Percentiles rank a stretch among this genome's conserved stretches.
phyloP scores from a whole-genome alignment of 2,329 filamentous ascomycete genomes.

The Diaporthe vexans region DNA sequence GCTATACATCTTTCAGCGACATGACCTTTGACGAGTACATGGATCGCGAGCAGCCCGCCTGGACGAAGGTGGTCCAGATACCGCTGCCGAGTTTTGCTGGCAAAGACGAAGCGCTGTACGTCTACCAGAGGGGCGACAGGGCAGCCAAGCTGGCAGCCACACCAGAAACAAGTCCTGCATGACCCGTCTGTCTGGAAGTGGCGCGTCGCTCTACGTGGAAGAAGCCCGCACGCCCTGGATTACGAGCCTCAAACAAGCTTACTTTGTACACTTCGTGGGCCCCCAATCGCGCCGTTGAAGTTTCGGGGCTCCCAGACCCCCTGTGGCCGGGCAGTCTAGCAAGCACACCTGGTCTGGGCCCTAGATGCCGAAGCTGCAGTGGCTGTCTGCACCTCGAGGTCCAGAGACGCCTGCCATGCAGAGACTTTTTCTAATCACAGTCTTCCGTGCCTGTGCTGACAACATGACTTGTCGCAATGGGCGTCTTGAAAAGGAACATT shows the following conservation, averaged over 20 bases:
- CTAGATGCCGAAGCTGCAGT: no score
- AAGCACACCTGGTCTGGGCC: background rate
- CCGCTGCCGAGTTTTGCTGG: slow-evolving; percentile 81
- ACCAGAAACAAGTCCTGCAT: background rate
- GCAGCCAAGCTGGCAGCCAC: slow-evolving; percentile 43
- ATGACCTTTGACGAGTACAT: slow-evolving; percentile 78
- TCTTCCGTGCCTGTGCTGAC: background rate
- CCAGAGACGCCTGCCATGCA: background rate
- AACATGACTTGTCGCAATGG: background rate
- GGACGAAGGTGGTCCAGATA: slow-evolving; percentile 73
- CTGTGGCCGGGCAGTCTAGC: background rate
- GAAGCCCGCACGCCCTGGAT: background rate
- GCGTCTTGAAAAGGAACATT: background rate
- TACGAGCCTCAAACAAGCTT: no score
- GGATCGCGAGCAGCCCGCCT: slow-evolving; percentile 67
- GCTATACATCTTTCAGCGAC: slow-evolving; percentile 78
- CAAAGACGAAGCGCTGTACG: slow-evolving; percentile 82
- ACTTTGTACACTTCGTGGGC: background rate
- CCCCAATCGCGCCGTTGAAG: background rate
- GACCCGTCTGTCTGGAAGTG: background rate
- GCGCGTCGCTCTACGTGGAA: background rate
- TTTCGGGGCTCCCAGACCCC: background rate
- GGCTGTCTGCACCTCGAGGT: background rate
- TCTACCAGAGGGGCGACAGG: slow-evolving; percentile 69
- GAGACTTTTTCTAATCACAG: no score